Percentiles rank a stretch among this genome's conserved stretches.
Conservation (phyloP, 441 rosid genomes). For the Erodium moschatum region DNA sequence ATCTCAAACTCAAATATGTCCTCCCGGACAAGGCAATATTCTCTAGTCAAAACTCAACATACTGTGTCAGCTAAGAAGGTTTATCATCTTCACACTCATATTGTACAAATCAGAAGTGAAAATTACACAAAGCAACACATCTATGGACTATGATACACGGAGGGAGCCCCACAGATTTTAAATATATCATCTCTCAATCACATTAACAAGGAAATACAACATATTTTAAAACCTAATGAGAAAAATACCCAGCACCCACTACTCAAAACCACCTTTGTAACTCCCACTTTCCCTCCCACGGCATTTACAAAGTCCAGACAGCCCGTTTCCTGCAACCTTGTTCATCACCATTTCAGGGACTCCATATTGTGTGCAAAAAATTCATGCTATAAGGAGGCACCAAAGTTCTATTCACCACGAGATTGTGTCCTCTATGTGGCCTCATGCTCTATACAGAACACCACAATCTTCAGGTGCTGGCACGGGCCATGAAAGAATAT, state of each 20-base stretch:
- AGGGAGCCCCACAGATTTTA: slow-evolving; percentile 23
- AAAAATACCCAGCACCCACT: slow-evolving; percentile 31
- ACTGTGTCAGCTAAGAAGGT: slow-evolving; percentile 18
- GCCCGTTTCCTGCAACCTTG: slow-evolving; percentile 25
- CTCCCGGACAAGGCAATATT: background rate
- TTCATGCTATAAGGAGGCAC: slow-evolving; percentile 23
- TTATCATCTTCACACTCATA: slow-evolving; percentile 32
- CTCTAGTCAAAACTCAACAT: slow-evolving; percentile 21
- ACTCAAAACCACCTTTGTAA: no score
- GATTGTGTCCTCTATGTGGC: slow-evolving; percentile 27
- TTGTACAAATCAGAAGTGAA: slow-evolving; percentile 22
- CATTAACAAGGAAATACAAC: slow-evolving; percentile 20
- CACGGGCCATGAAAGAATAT: slow-evolving; percentile 25
- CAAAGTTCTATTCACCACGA: slow-evolving; percentile 16
- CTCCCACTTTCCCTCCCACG: slow-evolving; percentile 23
- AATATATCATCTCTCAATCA: slow-evolving; percentile 25
- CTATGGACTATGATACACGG: slow-evolving; percentile 48
- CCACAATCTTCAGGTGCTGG: slow-evolving; percentile 32
- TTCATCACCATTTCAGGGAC: slow-evolving; percentile 26
- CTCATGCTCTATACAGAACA: slow-evolving; percentile 36
- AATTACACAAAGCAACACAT: slow-evolving; percentile 23
- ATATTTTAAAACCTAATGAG: slow-evolving; percentile 25
- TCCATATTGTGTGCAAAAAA: slow-evolving; percentile 19
- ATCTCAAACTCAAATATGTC: background rate
- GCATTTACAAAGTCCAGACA: slow-evolving; percentile 22